Evolutionary conservation across 805 yeast genomes (phyloP).

Genomic region (Teunomyces atbi): DNA sequence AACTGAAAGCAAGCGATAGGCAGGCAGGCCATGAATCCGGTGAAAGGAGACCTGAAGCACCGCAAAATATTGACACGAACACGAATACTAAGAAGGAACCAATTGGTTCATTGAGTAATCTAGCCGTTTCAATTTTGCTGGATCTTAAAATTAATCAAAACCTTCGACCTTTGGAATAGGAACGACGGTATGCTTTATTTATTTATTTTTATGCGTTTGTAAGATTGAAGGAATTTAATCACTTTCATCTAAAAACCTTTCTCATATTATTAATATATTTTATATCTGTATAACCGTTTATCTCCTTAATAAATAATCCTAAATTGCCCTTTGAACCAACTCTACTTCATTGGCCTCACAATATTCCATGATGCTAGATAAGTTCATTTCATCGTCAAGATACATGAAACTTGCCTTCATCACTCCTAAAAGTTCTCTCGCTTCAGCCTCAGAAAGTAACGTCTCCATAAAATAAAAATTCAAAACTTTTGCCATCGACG

Average conservation of each 20-base stretch:
- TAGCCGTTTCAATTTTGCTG: neutral
- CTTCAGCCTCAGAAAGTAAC: slow-evolving; percentile 17
- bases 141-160: neutral
- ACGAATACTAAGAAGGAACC: neutral
- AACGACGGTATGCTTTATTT: neutral
- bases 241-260: no score
- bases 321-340: neutral
- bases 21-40: neutral
- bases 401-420: slow-evolving; percentile 22
- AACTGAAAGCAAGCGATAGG: neutral
- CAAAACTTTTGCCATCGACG: slow-evolving; percentile 15
- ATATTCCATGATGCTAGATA: slow-evolving; percentile 10
- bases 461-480: slow-evolving; percentile 34
- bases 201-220: neutral
- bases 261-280: neutral
- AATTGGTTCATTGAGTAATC: neutral
- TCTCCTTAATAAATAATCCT: slow-evolving; percentile 1
- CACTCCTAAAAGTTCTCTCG: slow-evolving; percentile 17
- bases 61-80: neutral
- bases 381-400: slow-evolving; percentile 25
- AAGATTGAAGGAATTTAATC: no score
- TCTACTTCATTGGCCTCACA: slow-evolving; percentile 1
- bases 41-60: neutral
- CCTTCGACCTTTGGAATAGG: neutral
- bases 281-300: neutral